Percentiles rank a stretch among this genome's conserved stretches.
These are phyloP conservation scores for Endocalyx cinctus DNA, from an alignment of 2,329 filamentous ascomycete species.

Conservation along the genomic window DNA sequence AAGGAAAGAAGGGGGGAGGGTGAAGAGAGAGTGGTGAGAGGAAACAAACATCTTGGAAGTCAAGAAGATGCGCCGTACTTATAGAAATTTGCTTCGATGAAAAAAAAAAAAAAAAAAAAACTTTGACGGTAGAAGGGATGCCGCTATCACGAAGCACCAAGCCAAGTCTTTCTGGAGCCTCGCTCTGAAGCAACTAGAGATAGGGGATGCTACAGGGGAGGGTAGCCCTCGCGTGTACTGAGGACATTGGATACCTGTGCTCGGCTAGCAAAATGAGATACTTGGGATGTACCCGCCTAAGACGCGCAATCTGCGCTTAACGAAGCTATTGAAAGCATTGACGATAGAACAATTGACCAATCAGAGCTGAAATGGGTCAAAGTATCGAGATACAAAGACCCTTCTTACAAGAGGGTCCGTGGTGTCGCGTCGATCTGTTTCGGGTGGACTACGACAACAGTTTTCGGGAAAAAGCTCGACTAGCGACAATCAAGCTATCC, in stretches of 20 bases:
- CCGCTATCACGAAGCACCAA: constrained; percentile 13
- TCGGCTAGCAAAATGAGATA: no score
- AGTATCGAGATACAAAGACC: no score
- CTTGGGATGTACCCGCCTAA: no score
- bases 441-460: constrained; percentile 17
- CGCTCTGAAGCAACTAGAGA: constrained; percentile 16
- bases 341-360: background rate
- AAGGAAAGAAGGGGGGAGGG: constrained; percentile 11
- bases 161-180: constrained; percentile 17
- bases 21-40: constrained; percentile 10
- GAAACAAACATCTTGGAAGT: no score
- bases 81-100: constrained; percentile 11
- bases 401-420: constrained; percentile 18
- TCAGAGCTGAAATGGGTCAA: background rate
- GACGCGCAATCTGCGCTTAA: no score
- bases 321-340: background rate
- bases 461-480: no score
- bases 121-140: constrained; percentile 8
- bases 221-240: constrained; percentile 11
- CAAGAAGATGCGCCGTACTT: constrained; percentile 15
- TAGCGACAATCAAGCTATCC: no score
- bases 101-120: constrained; percentile 3
- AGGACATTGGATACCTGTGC: no score
- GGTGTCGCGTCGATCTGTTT: constrained; percentile 22
- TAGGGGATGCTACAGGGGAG: constrained; percentile 13